Conservation (phyloP, 2,329 filamentous ascomycete species). For the Sporothrix dimorphospora region DNA sequence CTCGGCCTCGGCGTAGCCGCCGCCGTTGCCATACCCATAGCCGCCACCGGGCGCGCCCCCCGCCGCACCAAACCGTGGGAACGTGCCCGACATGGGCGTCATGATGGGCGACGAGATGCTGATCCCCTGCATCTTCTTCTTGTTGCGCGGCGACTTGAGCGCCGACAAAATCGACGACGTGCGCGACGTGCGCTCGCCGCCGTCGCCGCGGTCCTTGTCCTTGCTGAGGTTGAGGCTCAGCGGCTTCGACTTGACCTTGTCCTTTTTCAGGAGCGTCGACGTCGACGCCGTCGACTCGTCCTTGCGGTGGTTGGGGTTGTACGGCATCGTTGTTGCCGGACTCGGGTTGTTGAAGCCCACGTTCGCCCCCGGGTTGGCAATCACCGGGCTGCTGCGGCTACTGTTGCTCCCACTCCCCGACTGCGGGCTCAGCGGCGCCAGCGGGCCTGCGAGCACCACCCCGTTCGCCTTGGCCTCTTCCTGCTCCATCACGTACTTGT, state of each 20-base stretch:
- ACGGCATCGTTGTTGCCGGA: background rate
- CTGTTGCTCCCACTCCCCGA: constrained; percentile 2
- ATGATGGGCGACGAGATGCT: constrained; percentile 68
- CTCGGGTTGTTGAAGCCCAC: constrained; percentile 6
- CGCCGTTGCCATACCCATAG: constrained; percentile 5
- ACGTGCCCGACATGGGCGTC: constrained; percentile 64
- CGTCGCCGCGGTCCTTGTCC: constrained; percentile 37
- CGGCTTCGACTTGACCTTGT: constrained; percentile 56
- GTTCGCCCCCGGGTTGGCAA: constrained; percentile 29
- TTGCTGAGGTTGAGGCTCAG: constrained; percentile 52
- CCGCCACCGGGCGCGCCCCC: background rate
- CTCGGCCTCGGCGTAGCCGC: constrained; percentile 52
- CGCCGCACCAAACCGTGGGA: constrained; percentile 46
- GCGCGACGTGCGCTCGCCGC: constrained; percentile 53
- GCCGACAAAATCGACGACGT: constrained; percentile 63
- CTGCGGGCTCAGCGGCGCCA: constrained; percentile 40
- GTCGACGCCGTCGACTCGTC: constrained; percentile 38
- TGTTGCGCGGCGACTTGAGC: constrained; percentile 62
- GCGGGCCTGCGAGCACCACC: constrained; percentile 51
- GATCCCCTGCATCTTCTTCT: constrained; percentile 57
- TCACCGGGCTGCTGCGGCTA: background rate
- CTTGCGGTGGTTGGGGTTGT: constrained; percentile 25
- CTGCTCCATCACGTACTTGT: constrained; percentile 89
- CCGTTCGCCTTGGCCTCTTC: constrained; percentile 69
- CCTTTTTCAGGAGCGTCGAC: constrained; percentile 48